Percentiles rank a stretch among this genome's conserved stretches.
phyloP scores from a whole-genome alignment of 306 rosid genomes.

The Glycine latifolia region DNA sequence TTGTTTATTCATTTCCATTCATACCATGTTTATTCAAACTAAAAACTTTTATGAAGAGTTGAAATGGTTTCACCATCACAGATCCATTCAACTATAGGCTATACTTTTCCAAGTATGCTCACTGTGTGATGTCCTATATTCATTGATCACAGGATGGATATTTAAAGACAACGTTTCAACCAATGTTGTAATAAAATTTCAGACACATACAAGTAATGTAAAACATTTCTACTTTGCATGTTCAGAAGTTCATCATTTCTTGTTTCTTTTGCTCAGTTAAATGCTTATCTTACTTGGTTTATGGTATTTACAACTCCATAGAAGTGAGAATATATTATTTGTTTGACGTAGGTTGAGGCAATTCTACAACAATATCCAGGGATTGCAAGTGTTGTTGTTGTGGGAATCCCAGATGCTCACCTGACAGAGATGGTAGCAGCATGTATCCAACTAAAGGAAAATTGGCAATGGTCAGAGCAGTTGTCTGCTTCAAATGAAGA shows the following conservation, averaged over 20 bases:
- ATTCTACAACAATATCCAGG: conserved; percentile 78
- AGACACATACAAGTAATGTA: too few species aligned
- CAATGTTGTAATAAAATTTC: neutral
- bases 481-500: conserved; percentile 39
- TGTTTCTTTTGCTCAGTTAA: neutral
- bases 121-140: neutral
- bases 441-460: conserved; percentile 61
- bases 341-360: conserved; percentile 71
- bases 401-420: conserved; percentile 79
- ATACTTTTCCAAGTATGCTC: neutral
- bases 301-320: conserved; percentile 8
- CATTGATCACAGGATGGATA: neutral
- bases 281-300: conserved; percentile 18
- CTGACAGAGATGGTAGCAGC: conserved; percentile 76
- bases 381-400: conserved; percentile 58
- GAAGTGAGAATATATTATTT: conserved; percentile 21
- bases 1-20: neutral
- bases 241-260: conserved; percentile 13
- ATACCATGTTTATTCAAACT: neutral
- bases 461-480: conserved; percentile 72
- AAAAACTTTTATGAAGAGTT: neutral
- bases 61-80: neutral
- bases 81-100: neutral
- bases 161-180: neutral
- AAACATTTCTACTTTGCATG: conserved; percentile 9